Percentiles rank a stretch among this genome's conserved stretches.
phyloP scores from a whole-genome alignment of 306 rosid genomes.

The Hippophae gyantsensis region DNA sequence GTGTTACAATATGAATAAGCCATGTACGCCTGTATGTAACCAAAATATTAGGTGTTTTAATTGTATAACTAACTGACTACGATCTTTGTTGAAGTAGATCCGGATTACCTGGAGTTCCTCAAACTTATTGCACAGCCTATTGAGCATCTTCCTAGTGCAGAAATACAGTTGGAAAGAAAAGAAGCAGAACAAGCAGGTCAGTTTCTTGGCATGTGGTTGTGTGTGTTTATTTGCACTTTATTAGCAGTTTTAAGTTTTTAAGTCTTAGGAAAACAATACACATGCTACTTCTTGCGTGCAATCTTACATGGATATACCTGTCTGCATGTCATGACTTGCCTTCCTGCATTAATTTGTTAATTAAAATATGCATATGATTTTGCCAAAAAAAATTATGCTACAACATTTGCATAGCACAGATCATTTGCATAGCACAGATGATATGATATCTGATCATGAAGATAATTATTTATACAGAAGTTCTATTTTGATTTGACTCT shows the following conservation, averaged over 20 bases:
- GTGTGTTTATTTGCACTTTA: not conserved
- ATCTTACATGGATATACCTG: not conserved
- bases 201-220: constrained; percentile 23
- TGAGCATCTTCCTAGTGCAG: constrained; percentile 98
- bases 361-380: no score
- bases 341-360: not conserved
- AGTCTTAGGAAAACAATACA: not conserved
- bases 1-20: not conserved
- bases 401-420: not conserved
- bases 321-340: not conserved
- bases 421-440: not conserved
- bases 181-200: constrained; percentile 95
- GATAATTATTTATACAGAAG: not conserved
- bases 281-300: not conserved
- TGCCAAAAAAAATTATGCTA: no score
- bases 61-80: constrained; percentile 4
- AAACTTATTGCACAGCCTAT: constrained; percentile 69
- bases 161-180: constrained; percentile 92
- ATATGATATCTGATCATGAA: not conserved
- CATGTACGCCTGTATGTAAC: not conserved
- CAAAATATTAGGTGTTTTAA: constrained; percentile 1
- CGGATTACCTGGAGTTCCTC: constrained; percentile 91
- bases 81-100: constrained; percentile 42
- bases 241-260: constrained; percentile 1
- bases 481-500: constrained; percentile 6